Evolutionary conservation across 2,329 filamentous ascomycete genomes (phyloP).

Genomic region (Phaeosphaeria sp.): DNA sequence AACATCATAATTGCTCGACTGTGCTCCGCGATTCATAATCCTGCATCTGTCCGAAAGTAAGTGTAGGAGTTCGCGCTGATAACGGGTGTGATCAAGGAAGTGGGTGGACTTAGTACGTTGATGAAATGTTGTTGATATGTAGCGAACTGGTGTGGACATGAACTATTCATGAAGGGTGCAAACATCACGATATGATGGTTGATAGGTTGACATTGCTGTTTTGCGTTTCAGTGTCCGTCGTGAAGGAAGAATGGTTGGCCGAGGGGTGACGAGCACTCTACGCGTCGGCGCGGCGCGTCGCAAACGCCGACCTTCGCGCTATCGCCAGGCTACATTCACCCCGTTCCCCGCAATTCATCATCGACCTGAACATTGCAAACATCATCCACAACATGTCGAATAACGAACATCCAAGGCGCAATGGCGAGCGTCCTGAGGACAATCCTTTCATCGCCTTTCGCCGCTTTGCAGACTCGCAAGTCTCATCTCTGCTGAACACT

Average conservation of each 20-base stretch:
- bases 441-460: constrained; percentile 69
- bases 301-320: constrained; percentile 2
- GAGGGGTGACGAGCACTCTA: neutral
- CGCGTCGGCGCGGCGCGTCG: constrained; percentile 7
- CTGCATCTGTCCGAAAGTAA: too few species aligned
- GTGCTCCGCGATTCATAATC: neutral
- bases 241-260: constrained; percentile 10
- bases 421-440: constrained; percentile 28
- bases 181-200: neutral
- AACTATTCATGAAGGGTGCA: too few species aligned
- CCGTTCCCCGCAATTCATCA: constrained; percentile 16
- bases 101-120: too few species aligned
- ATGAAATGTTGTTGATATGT: too few species aligned
- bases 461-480: constrained; percentile 65
- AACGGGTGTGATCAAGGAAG: too few species aligned
- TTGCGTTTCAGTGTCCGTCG: neutral
- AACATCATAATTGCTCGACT: neutral
- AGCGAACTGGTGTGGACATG: too few species aligned
- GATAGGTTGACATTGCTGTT: neutral
- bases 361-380: constrained; percentile 4
- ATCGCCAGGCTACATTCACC: constrained; percentile 14
- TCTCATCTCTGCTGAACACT: constrained; percentile 61
- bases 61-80: too few species aligned
- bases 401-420: constrained; percentile 21
- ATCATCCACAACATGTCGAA: constrained; percentile 30